A percentile compares a stretch with the other conserved stretches of the same genome.
These are phyloP conservation scores for Hanseniaspora guilliermondii DNA, from an alignment of 805 yeast species.

Conservation along the genomic window DNA sequence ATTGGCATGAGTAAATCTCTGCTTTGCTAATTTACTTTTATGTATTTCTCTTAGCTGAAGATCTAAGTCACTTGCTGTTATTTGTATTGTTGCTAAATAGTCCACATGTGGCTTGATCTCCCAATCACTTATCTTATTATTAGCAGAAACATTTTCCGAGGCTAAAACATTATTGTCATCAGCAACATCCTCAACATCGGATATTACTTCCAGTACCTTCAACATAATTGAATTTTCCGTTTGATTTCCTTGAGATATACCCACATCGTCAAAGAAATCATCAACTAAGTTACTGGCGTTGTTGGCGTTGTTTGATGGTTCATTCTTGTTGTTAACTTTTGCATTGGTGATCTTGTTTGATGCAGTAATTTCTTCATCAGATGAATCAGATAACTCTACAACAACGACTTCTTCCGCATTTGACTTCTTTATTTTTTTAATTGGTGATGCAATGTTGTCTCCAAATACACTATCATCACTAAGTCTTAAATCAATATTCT, in stretches of 20 bases:
- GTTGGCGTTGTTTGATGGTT: background rate
- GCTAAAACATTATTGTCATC: background rate
- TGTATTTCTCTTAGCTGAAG: background rate
- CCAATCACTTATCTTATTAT: background rate
- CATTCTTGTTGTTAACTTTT: background rate
- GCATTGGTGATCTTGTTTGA: background rate
- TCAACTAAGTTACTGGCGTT: background rate
- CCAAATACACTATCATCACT: background rate
- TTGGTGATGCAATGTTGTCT: background rate
- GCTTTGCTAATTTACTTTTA: background rate
- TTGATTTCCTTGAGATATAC: background rate
- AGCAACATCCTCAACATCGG: background rate
- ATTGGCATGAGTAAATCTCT: background rate
- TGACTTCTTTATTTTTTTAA: background rate
- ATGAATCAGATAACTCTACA: background rate
- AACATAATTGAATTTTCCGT: background rate
- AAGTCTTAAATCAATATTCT: background rate
- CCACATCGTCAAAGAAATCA: background rate
- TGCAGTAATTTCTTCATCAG: background rate
- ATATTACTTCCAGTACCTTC: background rate
- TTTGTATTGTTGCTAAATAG: background rate
- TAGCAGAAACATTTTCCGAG: background rate
- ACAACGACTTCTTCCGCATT: background rate
- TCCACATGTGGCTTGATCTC: conserved; percentile 1
- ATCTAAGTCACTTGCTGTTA: background rate